These are phyloP conservation scores for Cryomyces minteri DNA, from an alignment of 495 filamentous ascomycete species.

Conservation along the genomic window DNA sequence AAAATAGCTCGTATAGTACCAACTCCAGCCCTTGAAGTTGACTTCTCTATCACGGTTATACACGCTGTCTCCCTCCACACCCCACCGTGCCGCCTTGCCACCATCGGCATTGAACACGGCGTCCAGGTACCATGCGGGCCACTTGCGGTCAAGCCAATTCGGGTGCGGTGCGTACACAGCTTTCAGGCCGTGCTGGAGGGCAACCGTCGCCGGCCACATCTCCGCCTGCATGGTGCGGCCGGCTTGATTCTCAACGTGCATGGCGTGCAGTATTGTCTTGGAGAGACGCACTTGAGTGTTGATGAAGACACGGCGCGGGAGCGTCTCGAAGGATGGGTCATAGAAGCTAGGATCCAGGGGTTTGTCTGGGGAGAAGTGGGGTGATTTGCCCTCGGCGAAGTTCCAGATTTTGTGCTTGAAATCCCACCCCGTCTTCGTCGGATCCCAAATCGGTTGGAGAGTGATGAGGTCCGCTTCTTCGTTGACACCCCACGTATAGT, in stretches of 20 bases:
- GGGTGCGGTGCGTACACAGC: conserved; percentile 50
- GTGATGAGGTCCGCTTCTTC: conserved; percentile 64
- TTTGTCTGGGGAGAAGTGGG: conserved; percentile 12
- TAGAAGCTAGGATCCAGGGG: conserved; percentile 12
- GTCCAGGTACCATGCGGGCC: conserved; percentile 33
- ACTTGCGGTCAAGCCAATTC: conserved; percentile 45
- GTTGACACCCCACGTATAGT: conserved; percentile 53
- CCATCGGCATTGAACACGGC: conserved; percentile 39
- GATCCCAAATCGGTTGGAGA: conserved; percentile 51
- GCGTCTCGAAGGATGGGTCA: conserved; percentile 15
- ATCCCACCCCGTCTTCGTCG: conserved; percentile 42
- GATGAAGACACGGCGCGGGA: conserved; percentile 46
- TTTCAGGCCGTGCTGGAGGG: conserved; percentile 55
- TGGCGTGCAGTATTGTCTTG: conserved; percentile 40
- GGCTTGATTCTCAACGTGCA: conserved; percentile 37
- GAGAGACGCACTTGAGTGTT: conserved; percentile 48
- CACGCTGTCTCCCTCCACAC: conserved; percentile 11
- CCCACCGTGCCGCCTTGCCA: conserved; percentile 12
- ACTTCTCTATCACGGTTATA: conserved; percentile 28
- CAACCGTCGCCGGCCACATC: conserved; percentile 46
- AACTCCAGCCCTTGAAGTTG: conserved; percentile 36
- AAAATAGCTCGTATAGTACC: conserved; percentile 35
- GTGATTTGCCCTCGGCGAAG: conserved; percentile 20
- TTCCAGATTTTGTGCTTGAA: conserved; percentile 42
- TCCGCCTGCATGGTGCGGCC: conserved; percentile 49